Percentiles rank a stretch among this genome's conserved stretches.
Evolutionary conservation across 345 rosid genomes (phyloP).

Genomic region (Boechera retrofracta): DNA sequence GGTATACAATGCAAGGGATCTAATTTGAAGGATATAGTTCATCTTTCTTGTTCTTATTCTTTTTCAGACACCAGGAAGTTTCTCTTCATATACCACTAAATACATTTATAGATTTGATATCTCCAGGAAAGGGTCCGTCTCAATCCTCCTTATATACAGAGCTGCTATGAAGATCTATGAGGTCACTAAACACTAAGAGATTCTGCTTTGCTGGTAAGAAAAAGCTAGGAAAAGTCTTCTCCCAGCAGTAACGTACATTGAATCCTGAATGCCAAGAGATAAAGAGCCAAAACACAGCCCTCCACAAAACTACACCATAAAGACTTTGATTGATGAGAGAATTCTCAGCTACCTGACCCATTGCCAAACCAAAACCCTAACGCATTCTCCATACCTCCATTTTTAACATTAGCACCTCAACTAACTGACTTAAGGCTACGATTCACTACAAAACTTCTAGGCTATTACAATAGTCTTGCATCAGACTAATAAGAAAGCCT

Average conservation of each 20-base stretch:
- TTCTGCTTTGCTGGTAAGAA: constrained; percentile 10
- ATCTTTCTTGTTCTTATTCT: constrained; percentile 9
- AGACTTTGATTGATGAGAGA: background rate
- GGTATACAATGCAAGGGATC: background rate
- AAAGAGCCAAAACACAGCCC: background rate
- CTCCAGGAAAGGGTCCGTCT: constrained; percentile 9
- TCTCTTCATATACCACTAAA: background rate
- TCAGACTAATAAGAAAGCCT: constrained; percentile 17
- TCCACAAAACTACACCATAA: constrained; percentile 14
- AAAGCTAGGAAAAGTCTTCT: constrained; percentile 7
- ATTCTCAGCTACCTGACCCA: background rate
- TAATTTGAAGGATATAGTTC: background rate
- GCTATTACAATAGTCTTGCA: constrained; percentile 27
- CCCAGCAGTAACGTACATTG: background rate
- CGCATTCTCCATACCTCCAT: constrained; percentile 14
- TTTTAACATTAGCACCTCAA: background rate
- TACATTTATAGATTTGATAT: background rate
- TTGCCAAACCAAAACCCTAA: background rate
- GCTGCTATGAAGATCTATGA: constrained; percentile 26
- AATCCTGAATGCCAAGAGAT: constrained; percentile 6
- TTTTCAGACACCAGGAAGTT: constrained; percentile 12
- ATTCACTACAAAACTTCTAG: constrained; percentile 6
- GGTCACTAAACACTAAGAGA: background rate
- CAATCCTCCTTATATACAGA: constrained; percentile 8
- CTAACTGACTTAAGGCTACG: constrained; percentile 4